Percentiles rank a stretch among this genome's conserved stretches.
phyloP scores from a whole-genome alignment of 306 rosid genomes.

The apple (Malus domestica) region DNA sequence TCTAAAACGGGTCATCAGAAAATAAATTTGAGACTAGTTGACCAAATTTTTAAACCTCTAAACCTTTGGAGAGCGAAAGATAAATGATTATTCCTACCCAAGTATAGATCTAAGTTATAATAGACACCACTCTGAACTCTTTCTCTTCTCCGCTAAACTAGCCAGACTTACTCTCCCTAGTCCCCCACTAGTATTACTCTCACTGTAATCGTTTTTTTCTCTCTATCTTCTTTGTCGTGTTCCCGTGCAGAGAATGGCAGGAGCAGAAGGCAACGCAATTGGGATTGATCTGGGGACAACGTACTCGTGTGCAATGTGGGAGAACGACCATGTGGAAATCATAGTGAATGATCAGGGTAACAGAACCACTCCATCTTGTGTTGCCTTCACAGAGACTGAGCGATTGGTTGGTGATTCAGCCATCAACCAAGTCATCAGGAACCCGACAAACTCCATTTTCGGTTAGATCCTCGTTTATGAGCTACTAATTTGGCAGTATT shows the following conservation, averaged over 20 bases:
- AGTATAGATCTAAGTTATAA: too few relatives aligned
- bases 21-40: too few relatives aligned
- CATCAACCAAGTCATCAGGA: background rate
- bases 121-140: too few relatives aligned
- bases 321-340: background rate
- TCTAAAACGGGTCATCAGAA: too few relatives aligned
- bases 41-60: too few relatives aligned
- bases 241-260: background rate
- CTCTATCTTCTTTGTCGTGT: background rate
- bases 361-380: background rate
- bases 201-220: background rate
- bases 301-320: slow-evolving; percentile 8
- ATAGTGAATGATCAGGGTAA: background rate
- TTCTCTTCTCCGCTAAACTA: background rate
- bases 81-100: too few relatives aligned
- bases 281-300: background rate
- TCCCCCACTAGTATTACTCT: background rate
- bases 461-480: background rate
- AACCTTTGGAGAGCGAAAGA: too few relatives aligned
- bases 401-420: background rate
- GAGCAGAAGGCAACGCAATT: background rate
- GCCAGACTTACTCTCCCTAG: background rate
- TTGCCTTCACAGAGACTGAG: background rate
- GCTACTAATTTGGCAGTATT: too few relatives aligned
- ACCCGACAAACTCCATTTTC: slow-evolving; percentile 1